Base-by-base conservation (phyloP, 73 alveolate species). In the Paraurostyla sp. region DNA sequence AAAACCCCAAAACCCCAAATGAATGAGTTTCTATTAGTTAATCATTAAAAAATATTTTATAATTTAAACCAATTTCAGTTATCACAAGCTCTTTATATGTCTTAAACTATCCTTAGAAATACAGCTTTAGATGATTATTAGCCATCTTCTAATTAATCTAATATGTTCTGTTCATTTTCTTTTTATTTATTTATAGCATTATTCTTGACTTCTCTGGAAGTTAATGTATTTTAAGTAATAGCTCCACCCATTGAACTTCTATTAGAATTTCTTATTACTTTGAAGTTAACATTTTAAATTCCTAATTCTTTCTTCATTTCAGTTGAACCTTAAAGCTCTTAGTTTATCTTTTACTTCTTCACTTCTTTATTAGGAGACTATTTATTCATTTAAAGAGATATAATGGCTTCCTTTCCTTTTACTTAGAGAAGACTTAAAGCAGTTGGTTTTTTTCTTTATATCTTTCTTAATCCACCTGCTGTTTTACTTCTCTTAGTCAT, bases 401-500 rank as follows among this genome's bases (percentile, higher is more conserved):
- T 22, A 22, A 56, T 56, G 13, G 84, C 84, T 25, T 41, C 62
- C n/a, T 16, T 33, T 3, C 84, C 84, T 40, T 69, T 43, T 7
- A 69, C 23, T 36, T 69, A 32, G 43, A 69, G 41, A 22, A 69
- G 40, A 35, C 84, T 69, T 43, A 69, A 25, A 3, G 63, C 62
- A 11, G 84, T 41, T 9, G 9, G 3, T 43, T 69, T 69, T 3
- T 33, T n/a, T n/a, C 25, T 16, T 16, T 4, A 4, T 36, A 41
- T 36, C 41, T 69, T 69, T 15, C 58, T 33, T 11, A 38, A 13
- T 33, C 84, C 62, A 18, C 42, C 35, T 36, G 65, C 27, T 11
- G 84, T 69, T 41, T 69, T 69, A 69, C 62, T 69, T 43, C 84
- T 69, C 40, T 69, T 30, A 9, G 16, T 23, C 32, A 60, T 4